Base-by-base conservation (phyloP, 805 yeast genomes). In the Wickerhamiella bombiphila region DNA sequence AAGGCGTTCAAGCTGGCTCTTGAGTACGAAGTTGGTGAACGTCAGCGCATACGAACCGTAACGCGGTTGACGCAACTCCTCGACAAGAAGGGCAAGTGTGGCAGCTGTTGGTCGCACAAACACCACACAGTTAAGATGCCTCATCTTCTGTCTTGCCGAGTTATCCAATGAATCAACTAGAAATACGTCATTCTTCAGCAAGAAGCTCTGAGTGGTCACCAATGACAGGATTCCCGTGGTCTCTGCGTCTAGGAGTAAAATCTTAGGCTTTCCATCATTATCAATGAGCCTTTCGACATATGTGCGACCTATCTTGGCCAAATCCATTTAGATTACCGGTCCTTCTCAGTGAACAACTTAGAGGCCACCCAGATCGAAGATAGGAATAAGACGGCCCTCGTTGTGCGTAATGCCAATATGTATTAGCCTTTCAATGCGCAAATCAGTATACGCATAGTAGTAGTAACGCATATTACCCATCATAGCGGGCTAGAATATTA, bases 191-290 rank as follows among this genome's bases (percentile, higher is more conserved):
- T 81, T 71, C 46, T 78, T 74, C 28, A 91, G 66, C 32, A 91
- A 65, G 39, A 76, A 80, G 2, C 93, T 76, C 55, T 91, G 98
- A 2, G 95, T 80, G 21, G 93, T 72, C 48, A 80, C 74, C 70
- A 91, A 67, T n/a, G 96, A 83, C 17, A 91, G 71, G 18, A 85
- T 74, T 0, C 85, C 68, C 4, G 93, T 80, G 2, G 98, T 88
- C 45, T 67, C 66, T 36, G 69, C 63, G 53, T 91, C 98, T 40
- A 91, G 66, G 29, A 91, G 64, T 26, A 91, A 64, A 21, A 86
- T 93, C 46, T 73, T 73, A 41, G 86, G 75, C 43, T 54, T 57
- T 36, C 55, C 51, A n/a, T 58, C 61, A 29, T 47, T 50, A 22
- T 38, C 51, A 11, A 65, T 50, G 39, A 65, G 48, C 41, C 61